Evolutionary conservation across 1,284 basidiomycete genomes (phyloP), one percentile per base, ranked within the genome.

Genomic region (Pseudozyma hubeiensis): DNA sequence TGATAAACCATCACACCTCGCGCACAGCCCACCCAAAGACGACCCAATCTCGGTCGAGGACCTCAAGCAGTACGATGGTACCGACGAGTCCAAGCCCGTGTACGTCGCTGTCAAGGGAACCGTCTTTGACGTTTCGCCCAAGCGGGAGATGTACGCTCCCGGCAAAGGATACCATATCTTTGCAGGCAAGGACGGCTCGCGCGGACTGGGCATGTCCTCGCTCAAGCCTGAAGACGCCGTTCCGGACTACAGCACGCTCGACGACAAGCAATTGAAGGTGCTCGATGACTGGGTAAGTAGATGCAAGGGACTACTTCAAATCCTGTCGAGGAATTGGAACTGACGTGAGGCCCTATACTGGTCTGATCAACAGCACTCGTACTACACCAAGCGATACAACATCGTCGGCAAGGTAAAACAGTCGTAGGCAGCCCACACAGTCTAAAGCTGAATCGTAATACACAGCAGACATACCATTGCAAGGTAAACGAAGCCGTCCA

Each of bases 71-170:
- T 94, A 87, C 81, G 89, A 94, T 84, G 93, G 93, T 10, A 86
- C 87, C 0, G 88, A 90, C 64, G 77, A 87, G 0, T 79, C 83
- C 40, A 89, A 89, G 80, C 91, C 92, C 0, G 92, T 96, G 56
- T 93, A 92, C 75, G 92, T 96, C 39, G 90, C 92, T 47, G 93
- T 95, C 84, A 96, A 94, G 87, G 92, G 92, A 91, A 62, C 89
- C 0, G 87, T 94, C 11, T 94, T 94, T 84, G 92, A 94, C 82
- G 93, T 96, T 4, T 83, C 85, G 5, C 87, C 87, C 55, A 94
- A 93, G 82, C 85, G 86, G 14, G 92, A 95, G 68, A 91, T 93
- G 70, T 96, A 96, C 77, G 63, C 52, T 33, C 77, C 80, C 5
- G 81, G 82, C 6, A 81, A 79, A 47, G 81, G 82, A n/a, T 83